Evolutionary conservation across 352 stramenopile species (phyloP), one percentile per base, ranked within the genome.

Genomic region (Thalassiosira hispida): DNA sequence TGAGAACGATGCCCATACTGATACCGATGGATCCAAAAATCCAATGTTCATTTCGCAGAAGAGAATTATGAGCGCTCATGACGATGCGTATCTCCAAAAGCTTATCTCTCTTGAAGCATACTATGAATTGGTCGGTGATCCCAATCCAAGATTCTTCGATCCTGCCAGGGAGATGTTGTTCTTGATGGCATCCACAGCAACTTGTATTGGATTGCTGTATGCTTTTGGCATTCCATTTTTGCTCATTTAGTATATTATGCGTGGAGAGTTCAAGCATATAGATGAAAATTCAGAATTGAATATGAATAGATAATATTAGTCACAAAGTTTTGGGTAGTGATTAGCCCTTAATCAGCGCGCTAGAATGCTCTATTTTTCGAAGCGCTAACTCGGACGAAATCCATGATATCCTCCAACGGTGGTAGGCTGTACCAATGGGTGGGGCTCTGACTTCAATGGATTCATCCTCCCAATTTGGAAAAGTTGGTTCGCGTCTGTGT

Each of bases 191-290:
- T 47, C 38, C 25, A 75, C 66, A 40, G 35, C 18, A 2, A 40
- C 60, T 47, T 55, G 52, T 46, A 12, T 67, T 56, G 53, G 52
- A 29, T 56, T 75, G 51, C 25, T 75, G 12, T 40, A 25, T 42
- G 25, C 25, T n/a, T 75, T 42, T 16, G 23, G 31, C 33, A 67
- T 75, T 47, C 66, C 66, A 14, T 68, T 75, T 38, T 49, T 75
- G 25, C 42, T 75, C 20, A 75, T 75, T 44, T 73, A 62, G 57
- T 59, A 47, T 5, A n/a, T n/a, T n/a, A n/a, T n/a, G n/a, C n/a
- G 38, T 47, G n/a, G 3, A 38, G 8, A 38, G 3, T 8, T 38
- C 31, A 8, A 38, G 8, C 8, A 38, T 38, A 47, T 16, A 47
- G 14, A 47, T 47, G 11, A 18, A 2, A 47, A 18, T 47, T 47